These are phyloP conservation scores for Mesotaenium endlicherianum DNA, from an alignment of 139 green algal genomes.

Conservation along the genomic window DNA sequence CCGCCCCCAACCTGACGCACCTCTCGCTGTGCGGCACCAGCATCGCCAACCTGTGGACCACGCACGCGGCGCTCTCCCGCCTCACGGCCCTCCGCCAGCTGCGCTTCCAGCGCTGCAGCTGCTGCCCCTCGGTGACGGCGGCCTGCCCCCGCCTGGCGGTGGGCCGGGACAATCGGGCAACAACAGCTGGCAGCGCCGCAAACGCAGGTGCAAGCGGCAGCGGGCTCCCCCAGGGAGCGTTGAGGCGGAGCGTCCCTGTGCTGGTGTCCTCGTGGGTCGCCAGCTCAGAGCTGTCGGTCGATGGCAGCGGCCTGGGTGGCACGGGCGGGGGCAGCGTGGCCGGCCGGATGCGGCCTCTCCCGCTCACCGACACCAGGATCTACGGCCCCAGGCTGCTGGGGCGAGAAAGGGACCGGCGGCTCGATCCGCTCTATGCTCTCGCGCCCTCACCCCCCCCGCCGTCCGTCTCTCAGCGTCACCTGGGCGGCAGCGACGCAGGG, in stretches of 20 bases:
- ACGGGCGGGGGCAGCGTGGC: too few species aligned
- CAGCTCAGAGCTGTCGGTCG: neutral
- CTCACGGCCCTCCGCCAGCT: conserved; percentile 11
- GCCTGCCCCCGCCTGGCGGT: neutral
- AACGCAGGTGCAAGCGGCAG: too few species aligned
- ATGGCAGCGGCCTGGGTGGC: too few species aligned
- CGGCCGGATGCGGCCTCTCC: too few species aligned
- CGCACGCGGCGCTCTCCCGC: neutral
- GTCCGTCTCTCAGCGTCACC: too few species aligned
- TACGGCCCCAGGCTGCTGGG: too few species aligned
- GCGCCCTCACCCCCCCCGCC: too few species aligned
- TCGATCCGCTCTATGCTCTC: too few species aligned
- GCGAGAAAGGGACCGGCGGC: too few species aligned
- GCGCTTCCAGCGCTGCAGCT: conserved; percentile 25
- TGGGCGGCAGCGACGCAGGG: too few species aligned
- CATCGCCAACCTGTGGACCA: conserved; percentile 35
- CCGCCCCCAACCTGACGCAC: neutral
- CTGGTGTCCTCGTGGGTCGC: neutral
- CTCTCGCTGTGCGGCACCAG: conserved; percentile 31
- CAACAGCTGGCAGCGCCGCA: neutral
- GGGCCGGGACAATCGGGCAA: neutral
- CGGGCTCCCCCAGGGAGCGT: neutral
- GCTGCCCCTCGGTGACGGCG: neutral
- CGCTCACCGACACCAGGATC: too few species aligned
- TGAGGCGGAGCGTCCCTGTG: neutral